Percentiles rank a stretch among this genome's conserved stretches.
Evolutionary conservation across 208 protist species (phyloP).

Genomic region (Acanthamoeba royreba): DNA sequence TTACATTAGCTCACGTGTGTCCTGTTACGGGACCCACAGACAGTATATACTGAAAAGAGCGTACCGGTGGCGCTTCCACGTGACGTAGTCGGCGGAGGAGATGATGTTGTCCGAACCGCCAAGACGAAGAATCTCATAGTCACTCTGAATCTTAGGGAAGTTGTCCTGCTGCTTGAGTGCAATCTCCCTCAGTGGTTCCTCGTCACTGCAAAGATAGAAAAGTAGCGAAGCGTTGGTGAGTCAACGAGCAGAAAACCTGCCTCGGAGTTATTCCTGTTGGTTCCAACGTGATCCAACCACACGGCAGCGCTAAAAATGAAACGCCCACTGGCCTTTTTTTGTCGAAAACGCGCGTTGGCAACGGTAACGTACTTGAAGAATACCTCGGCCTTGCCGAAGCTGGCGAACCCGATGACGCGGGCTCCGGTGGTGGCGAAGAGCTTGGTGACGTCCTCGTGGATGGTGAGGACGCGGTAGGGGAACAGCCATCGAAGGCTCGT

Average conservation of each 20-base stretch:
- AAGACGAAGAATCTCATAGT: neutral
- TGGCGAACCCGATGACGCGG: neutral
- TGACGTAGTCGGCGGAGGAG: neutral
- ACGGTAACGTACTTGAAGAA: slow-evolving; percentile 7
- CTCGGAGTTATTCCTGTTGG: too few relatives aligned
- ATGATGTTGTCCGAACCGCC: neutral
- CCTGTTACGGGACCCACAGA: neutral
- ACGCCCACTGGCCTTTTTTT: neutral
- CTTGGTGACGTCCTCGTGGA: neutral
- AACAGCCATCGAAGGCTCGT: neutral
- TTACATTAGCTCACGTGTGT: neutral
- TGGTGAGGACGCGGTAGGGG: neutral
- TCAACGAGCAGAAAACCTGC: too few relatives aligned
- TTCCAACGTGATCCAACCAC: too few relatives aligned
- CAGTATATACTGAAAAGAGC: neutral
- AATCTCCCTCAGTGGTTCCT: neutral
- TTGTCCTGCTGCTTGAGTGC: neutral
- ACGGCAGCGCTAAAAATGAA: too few relatives aligned
- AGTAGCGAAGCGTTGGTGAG: too few relatives aligned
- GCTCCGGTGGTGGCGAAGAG: neutral
- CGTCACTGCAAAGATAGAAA: neutral
- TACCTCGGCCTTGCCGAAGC: neutral
- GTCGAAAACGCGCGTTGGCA: too few relatives aligned
- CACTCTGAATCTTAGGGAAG: neutral
- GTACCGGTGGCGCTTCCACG: neutral